Percentiles rank a stretch among this genome's conserved stretches.
phyloP scores from a whole-genome alignment of 2,329 filamentous ascomycete species.

The Fusarium avenaceum region DNA sequence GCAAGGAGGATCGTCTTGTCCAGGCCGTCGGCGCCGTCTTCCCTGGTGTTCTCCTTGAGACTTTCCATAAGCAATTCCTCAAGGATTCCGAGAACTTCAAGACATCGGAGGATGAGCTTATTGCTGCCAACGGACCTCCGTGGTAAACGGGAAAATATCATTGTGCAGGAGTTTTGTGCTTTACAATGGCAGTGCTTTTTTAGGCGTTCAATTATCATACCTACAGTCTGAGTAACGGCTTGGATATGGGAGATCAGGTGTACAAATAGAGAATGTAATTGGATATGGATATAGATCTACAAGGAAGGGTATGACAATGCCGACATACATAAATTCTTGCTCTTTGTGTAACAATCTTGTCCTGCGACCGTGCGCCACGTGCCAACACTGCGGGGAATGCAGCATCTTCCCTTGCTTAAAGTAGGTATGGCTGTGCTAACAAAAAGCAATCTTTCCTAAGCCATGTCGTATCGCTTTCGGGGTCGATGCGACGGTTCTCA shows the following conservation, averaged over 20 bases:
- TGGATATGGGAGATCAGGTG: not conserved
- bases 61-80: conserved; percentile 55
- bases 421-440: not conserved
- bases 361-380: not conserved
- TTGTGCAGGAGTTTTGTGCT: conserved; percentile 12
- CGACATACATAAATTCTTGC: conserved; percentile 1
- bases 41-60: conserved; percentile 54
- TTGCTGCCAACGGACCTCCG: conserved; percentile 18
- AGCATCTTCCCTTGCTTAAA: not conserved
- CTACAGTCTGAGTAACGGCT: not conserved
- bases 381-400: not conserved
- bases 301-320: not conserved
- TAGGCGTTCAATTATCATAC: conserved; percentile 16
- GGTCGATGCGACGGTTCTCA: too few species aligned
- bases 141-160: conserved; percentile 2
- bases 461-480: too few species aligned
- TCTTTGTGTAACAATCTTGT: not conserved
- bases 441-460: too few species aligned
- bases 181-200: not conserved
- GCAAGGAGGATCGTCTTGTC: conserved; percentile 57
- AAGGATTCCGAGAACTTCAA: conserved; percentile 43
- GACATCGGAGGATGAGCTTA: conserved; percentile 29
- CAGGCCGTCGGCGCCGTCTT: conserved; percentile 56
- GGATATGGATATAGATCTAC: conserved; percentile 12
- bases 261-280: conserved; percentile 27